Conservation (phyloP, 768 basidiomycete genomes). For the Naematelia aurantialba region DNA sequence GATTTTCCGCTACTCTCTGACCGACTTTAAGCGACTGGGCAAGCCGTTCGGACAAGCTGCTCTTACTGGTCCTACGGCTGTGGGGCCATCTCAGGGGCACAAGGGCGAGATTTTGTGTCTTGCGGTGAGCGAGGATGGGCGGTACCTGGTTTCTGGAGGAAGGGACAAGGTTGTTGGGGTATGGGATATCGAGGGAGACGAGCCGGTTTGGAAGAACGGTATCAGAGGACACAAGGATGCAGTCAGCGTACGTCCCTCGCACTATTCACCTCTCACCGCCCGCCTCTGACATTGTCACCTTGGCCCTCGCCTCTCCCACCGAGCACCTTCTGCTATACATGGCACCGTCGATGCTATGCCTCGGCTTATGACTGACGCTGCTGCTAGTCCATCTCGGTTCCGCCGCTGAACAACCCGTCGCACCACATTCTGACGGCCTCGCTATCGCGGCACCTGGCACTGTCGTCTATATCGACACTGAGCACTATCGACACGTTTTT, state of each 20-base stretch:
- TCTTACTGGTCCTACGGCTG: slow-evolving; percentile 44
- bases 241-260: slow-evolving; percentile 72
- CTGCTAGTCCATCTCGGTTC: slow-evolving; percentile 71
- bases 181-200: slow-evolving; percentile 63
- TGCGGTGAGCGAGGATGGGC: slow-evolving; percentile 79
- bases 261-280: no score
- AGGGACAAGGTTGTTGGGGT: slow-evolving; percentile 75
- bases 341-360: no score
- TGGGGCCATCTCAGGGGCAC: slow-evolving; percentile 58
- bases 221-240: slow-evolving; percentile 74
- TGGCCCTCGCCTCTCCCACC: no score
- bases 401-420: slow-evolving; percentile 63
- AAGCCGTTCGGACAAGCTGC: slow-evolving; percentile 42
- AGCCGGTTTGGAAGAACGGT: slow-evolving; percentile 71
- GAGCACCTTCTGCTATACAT: no score
- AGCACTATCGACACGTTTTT: slow-evolving; percentile 95
- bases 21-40: slow-evolving; percentile 42
- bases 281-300: no score
- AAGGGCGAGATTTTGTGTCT: slow-evolving; percentile 78
- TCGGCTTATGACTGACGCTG: no score
- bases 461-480: slow-evolving; percentile 60
- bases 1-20: slow-evolving; percentile 57
- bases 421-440: slow-evolving; percentile 69
- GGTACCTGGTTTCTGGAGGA: slow-evolving; percentile 79
- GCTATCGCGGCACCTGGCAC: slow-evolving; percentile 67